A percentile compares a stretch with the other conserved stretches of the same genome.
Conservation (phyloP, 129 eudicot species). For the Silybum marianum region DNA sequence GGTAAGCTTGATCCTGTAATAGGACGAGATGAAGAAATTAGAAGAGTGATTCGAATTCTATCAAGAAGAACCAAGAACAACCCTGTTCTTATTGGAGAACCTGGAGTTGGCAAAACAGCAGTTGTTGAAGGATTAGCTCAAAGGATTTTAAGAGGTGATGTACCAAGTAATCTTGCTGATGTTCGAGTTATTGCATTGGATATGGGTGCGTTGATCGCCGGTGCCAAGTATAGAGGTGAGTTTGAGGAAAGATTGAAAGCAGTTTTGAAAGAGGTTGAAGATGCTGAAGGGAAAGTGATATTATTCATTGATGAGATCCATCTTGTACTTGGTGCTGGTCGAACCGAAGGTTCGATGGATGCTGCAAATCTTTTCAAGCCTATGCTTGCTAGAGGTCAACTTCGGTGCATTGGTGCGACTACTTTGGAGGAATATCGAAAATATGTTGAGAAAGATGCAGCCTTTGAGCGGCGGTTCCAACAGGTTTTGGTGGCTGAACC, state of each 20-base stretch:
- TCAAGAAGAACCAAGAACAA: slow-evolving; percentile 94
- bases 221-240: slow-evolving; percentile 91
- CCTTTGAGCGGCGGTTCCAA: slow-evolving; percentile 94
- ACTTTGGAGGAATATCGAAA: slow-evolving; percentile 90
- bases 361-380: slow-evolving; percentile 93
- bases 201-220: slow-evolving; percentile 95
- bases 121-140: slow-evolving; percentile 98
- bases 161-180: slow-evolving; percentile 84
- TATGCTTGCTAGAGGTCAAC: slow-evolving; percentile 96
- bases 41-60: slow-evolving; percentile 76
- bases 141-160: slow-evolving; percentile 85
- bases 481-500: slow-evolving; percentile 98
- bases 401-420: slow-evolving; percentile 93
- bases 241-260: slow-evolving; percentile 89
- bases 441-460: slow-evolving; percentile 96
- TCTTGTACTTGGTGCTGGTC: slow-evolving; percentile 86
- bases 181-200: slow-evolving; percentile 84
- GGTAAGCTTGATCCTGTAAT: slow-evolving; percentile 97
- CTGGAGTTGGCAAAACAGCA: slow-evolving; percentile 97
- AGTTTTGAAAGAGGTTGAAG: slow-evolving; percentile 94
- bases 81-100: slow-evolving; percentile 92
- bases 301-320: slow-evolving; percentile 89
- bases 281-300: slow-evolving; percentile 91
- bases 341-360: slow-evolving; percentile 97
- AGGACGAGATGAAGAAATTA: slow-evolving; percentile 95